Evolutionary conservation across 352 stramenopile genomes (phyloP).

Genomic region (Phytopythium kandeliae): DNA sequence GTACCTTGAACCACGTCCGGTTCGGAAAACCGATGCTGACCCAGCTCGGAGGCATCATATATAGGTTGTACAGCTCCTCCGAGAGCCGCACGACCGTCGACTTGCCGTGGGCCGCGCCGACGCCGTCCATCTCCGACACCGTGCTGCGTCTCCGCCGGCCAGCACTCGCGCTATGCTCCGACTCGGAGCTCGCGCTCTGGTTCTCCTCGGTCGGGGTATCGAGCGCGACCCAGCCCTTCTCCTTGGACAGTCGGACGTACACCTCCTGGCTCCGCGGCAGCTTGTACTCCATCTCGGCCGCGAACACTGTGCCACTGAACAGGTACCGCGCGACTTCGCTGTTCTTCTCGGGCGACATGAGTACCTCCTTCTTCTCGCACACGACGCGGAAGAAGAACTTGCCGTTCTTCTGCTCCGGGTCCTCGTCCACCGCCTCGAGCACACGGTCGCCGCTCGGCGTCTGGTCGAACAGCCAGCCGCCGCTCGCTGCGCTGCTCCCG

Average conservation of each 20-base stretch:
- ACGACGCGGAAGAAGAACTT: conserved; percentile 81
- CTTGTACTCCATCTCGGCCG: conserved; percentile 79
- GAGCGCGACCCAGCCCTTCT: conserved; percentile 73
- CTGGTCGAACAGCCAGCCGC: conserved; percentile 64
- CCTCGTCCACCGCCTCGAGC: conserved; percentile 62
- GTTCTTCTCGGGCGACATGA: conserved; percentile 64
- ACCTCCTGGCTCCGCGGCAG: conserved; percentile 63
- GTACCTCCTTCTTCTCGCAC: conserved; percentile 60
- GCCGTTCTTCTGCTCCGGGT: conserved; percentile 73
- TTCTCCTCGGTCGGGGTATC: conserved; percentile 16
- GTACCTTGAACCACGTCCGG: conserved; percentile 80
- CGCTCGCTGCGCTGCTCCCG: conserved; percentile 30
- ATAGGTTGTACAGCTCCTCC: conserved; percentile 76
- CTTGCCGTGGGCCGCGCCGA: not conserved
- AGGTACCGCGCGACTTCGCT: conserved; percentile 62
- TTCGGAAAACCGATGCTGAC: conserved; percentile 74
- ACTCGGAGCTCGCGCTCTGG: not conserved
- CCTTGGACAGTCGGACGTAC: conserved; percentile 67
- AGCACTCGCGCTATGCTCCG: not conserved
- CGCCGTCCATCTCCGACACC: conserved; percentile 5
- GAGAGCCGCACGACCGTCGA: conserved; percentile 59
- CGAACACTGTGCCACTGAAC: conserved; percentile 65
- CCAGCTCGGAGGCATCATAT: conserved; percentile 69
- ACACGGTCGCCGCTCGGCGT: conserved; percentile 61
- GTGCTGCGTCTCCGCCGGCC: conserved; percentile 3